phyloP scores from a whole-genome alignment of 495 filamentous ascomycete genomes.

The Penicillium parvum region DNA sequence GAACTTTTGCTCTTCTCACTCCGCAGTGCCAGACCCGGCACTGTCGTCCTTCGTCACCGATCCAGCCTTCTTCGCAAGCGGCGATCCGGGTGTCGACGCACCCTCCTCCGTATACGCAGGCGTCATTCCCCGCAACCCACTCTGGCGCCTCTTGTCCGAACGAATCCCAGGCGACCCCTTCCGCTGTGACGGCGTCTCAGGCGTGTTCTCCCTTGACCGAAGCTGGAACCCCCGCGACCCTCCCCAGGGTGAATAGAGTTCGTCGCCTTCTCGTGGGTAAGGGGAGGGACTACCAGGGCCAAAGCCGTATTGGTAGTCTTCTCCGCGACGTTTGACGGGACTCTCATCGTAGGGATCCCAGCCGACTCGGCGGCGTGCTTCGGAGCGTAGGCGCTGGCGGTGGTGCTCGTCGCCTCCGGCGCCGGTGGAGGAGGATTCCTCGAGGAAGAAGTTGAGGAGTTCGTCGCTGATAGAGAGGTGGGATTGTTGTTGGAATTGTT shows the following conservation, averaged over 20 bases:
- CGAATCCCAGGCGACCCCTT: constrained; percentile 19
- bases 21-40: constrained; percentile 9
- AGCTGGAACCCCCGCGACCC: constrained; percentile 27
- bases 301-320: constrained; percentile 53
- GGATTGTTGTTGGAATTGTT: constrained; percentile 92
- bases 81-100: constrained; percentile 16
- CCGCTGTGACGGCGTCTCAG: constrained; percentile 32
- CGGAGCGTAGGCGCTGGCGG: constrained; percentile 63
- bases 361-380: constrained; percentile 74
- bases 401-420: constrained; percentile 67
- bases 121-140: constrained; percentile 23
- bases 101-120: constrained; percentile 25
- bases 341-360: constrained; percentile 84
- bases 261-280: constrained; percentile 22
- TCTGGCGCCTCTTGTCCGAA: constrained; percentile 17
- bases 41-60: constrained; percentile 9
- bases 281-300: constrained; percentile 23
- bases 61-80: constrained; percentile 24
- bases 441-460: constrained; percentile 88
- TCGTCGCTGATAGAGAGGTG: constrained; percentile 95
- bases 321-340: constrained; percentile 58
- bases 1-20: constrained; percentile 1
- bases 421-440: constrained; percentile 70
- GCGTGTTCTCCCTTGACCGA: constrained; percentile 39
- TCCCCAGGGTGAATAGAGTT: constrained; percentile 30